Evolutionary conservation across 2,329 filamentous ascomycete genomes (phyloP), one percentile per base, ranked within the genome.

Genomic region (Sporothrix brunneoviolacea): DNA sequence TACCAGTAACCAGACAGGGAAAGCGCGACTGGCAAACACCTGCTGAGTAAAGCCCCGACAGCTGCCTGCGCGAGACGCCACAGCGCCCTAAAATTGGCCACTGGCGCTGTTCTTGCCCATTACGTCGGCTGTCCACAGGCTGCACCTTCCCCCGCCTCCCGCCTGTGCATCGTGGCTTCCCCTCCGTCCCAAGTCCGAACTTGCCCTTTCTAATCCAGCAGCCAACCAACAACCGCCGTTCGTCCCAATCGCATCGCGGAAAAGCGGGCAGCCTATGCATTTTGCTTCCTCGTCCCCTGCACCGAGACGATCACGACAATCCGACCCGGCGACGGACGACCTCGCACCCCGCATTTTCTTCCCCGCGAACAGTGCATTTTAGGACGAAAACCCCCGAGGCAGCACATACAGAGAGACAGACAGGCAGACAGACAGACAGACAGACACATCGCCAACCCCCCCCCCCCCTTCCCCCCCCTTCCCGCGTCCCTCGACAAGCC

Each of bases 161-260:
- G 28, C 42, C 43, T 46, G 43, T 38, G 32, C 36, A 47, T 47
- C 44, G 44, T 39, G 44, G 35, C 35, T 39, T 47, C 36, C 44
- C 40, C 35, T 35, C 44, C 44, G 44, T 47, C 44, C 19, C 44
- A 41, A 35, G 38, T 35, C 45, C 27, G 38, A 40, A 27, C 46
- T 37, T 48, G 46, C 19, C 37, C 28, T 48, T 41, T 36, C 37
- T 19, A 46, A 35, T 24, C 45, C 30, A 12, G 10, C n/a, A 37
- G 24, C 44, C 35, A 48, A 32, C 36, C 36, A 41, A 15, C 40
- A 16, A 30, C 38, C 39, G 41, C 38, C 39, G 12, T 42, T 38
- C 37, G 32, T 49, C 38, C 38, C 47, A 42, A 37, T 49, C 47
- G 39, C 47, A 49, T 41, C 38, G n/a, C 21, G 19, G 21, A 21